Evolutionary conservation across 2,329 filamentous ascomycete species (phyloP).

Genomic region (Endothia cerciana): DNA sequence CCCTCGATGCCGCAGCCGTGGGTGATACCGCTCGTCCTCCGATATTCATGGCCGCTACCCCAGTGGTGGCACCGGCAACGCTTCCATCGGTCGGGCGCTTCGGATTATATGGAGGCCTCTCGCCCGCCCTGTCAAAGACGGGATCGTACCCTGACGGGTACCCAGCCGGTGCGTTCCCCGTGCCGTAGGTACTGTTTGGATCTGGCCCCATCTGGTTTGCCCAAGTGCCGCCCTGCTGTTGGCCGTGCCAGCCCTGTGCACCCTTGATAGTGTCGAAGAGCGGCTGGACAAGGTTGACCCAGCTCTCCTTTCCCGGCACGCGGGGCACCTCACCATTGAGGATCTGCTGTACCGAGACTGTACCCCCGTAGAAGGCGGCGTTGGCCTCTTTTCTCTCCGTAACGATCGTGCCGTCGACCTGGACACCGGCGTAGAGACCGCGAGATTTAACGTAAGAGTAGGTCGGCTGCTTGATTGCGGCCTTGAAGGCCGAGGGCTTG

Average conservation of each 20-base stretch:
- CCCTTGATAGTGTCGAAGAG: slow-evolving; percentile 43
- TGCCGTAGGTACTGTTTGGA: slow-evolving; percentile 10
- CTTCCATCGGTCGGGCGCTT: slow-evolving; percentile 10
- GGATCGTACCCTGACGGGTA: slow-evolving; percentile 24
- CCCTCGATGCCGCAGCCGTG: slow-evolving; percentile 10
- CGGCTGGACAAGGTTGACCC: slow-evolving; percentile 39
- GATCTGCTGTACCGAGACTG: slow-evolving; percentile 51
- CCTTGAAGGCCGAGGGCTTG: slow-evolving; percentile 35
- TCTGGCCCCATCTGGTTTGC: slow-evolving; percentile 21
- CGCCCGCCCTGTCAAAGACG: slow-evolving; percentile 10
- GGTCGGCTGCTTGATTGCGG: slow-evolving; percentile 46
- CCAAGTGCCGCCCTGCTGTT: slow-evolving; percentile 21
- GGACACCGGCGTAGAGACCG: slow-evolving; percentile 84
- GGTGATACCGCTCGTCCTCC: slow-evolving; percentile 20
- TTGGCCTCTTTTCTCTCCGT: slow-evolving; percentile 90
- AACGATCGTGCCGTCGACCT: slow-evolving; percentile 84
- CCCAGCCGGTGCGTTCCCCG: slow-evolving; percentile 11
- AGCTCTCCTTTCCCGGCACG: slow-evolving; percentile 33
- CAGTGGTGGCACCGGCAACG: slow-evolving; percentile 20
- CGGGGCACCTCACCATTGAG: slow-evolving; percentile 48
- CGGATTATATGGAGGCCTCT: slow-evolving; percentile 17
- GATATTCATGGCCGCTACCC: slow-evolving; percentile 27
- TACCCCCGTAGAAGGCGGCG: slow-evolving; percentile 79
- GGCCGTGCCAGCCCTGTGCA: slow-evolving; percentile 39
- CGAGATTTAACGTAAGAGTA: slow-evolving; percentile 82